Conservation (phyloP, 2,329 filamentous ascomycete genomes). For the Dryadomyces quercus-mongolicae region DNA sequence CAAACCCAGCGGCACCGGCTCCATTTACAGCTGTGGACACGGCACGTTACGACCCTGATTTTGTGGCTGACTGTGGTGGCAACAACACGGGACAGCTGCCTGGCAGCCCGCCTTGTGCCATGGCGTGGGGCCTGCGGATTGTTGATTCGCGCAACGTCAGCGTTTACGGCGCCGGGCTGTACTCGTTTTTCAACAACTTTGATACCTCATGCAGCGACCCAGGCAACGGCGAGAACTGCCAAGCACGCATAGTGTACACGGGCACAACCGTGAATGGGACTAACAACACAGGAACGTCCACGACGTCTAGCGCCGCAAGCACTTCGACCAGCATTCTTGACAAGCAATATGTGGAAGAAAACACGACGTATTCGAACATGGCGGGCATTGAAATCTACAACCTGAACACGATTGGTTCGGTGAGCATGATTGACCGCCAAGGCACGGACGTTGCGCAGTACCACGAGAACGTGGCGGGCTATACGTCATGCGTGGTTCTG, state of each 20-base stretch:
- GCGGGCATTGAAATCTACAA: conserved; percentile 24
- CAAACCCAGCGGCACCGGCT: conserved; percentile 38
- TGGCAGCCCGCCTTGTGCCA: conserved; percentile 29
- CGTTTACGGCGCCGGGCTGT: conserved; percentile 48
- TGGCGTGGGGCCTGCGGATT: conserved; percentile 52
- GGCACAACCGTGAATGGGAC: conserved; percentile 13
- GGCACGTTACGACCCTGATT: conserved; percentile 33
- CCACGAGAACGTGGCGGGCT: conserved; percentile 13
- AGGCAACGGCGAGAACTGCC: conserved; percentile 25
- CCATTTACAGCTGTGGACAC: conserved; percentile 32
- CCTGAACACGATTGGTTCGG: conserved; percentile 31
- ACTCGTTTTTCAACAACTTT: conserved; percentile 49
- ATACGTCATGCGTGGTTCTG: conserved; percentile 14
- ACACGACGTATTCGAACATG: conserved; percentile 16
- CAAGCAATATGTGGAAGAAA: neutral
- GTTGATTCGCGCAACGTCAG: conserved; percentile 37
- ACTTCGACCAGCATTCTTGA: no score
- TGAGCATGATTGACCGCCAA: conserved; percentile 12
- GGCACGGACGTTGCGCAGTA: conserved; percentile 10
- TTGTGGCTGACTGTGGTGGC: conserved; percentile 24
- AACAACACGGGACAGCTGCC: conserved; percentile 2
- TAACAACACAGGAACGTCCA: neutral
- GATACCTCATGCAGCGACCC: conserved; percentile 27
- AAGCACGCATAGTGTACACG: conserved; percentile 25
- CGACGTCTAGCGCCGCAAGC: no score